phyloP scores from a whole-genome alignment of 176 grass and related monocot species.

The Juncus inflexus region DNA sequence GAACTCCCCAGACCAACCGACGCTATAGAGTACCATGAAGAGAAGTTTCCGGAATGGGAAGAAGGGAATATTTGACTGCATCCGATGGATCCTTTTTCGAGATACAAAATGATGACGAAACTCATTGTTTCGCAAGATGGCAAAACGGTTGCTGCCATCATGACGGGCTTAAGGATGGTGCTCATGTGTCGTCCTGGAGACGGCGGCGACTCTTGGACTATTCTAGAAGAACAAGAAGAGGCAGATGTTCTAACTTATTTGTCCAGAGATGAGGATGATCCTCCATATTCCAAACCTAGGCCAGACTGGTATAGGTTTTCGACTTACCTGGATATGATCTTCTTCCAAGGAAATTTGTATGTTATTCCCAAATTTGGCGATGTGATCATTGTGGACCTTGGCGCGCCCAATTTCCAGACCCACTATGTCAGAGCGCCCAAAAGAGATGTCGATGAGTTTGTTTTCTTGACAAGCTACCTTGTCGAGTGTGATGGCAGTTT shows the following conservation, averaged over 20 bases:
- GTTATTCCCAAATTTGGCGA: not conserved
- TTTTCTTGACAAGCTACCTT: not conserved
- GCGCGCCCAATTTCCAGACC: not conserved
- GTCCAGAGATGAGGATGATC: no score
- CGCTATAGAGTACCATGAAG: not conserved
- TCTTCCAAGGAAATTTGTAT: not conserved
- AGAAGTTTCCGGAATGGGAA: no score
- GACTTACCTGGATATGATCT: not conserved
- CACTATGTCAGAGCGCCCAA: not conserved
- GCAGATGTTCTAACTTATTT: no score
- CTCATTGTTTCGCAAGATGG: not conserved
- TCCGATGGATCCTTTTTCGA: not conserved
- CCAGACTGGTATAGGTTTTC: no score
- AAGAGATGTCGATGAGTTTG: not conserved
- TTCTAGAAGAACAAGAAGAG: no score
- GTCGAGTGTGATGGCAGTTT: not conserved
- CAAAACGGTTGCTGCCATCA: not conserved
- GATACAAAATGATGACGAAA: not conserved
- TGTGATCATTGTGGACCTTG: not conserved
- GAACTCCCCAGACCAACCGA: not conserved
- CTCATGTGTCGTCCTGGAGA: conserved; percentile 1
- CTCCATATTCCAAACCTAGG: no score
- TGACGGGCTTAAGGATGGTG: not conserved
- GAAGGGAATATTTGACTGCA: not conserved
- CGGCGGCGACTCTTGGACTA: conserved; percentile 5